Evolutionary conservation across 345 rosid genomes (phyloP).

Genomic region (Pelargonium nanum): DNA sequence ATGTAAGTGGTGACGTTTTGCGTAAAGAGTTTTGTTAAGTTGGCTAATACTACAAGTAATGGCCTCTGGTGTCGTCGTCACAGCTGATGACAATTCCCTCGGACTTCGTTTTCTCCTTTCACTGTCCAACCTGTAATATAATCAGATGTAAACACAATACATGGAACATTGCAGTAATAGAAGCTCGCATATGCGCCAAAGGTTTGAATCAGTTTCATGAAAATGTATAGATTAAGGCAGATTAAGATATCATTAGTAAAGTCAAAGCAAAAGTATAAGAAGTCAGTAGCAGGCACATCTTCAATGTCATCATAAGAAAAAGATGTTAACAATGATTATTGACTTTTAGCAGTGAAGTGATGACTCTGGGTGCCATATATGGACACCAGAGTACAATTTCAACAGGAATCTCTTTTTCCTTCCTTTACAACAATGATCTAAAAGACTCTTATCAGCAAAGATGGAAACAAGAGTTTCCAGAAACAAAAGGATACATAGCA

Average conservation of each 20-base stretch:
- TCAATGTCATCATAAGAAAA: neutral
- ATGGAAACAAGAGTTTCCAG: too few species aligned
- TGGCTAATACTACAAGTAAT: neutral
- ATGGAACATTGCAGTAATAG: neutral
- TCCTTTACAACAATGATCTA: too few species aligned
- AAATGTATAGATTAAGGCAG: too few species aligned
- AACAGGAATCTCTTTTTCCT: too few species aligned
- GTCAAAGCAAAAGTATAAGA: constrained; percentile 15
- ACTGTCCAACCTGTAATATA: neutral
- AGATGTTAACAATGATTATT: constrained; percentile 5
- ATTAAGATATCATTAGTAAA: constrained; percentile 7
- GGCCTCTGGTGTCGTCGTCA: neutral
- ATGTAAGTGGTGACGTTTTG: neutral
- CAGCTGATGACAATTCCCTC: neutral
- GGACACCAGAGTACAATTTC: too few species aligned
- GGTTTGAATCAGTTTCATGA: neutral
- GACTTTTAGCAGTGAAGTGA: constrained; percentile 13
- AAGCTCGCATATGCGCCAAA: neutral
- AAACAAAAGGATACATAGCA: too few species aligned
- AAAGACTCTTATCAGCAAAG: too few species aligned
- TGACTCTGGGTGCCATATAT: neutral
- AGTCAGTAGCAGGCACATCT: constrained; percentile 16
- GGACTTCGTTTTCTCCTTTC: neutral
- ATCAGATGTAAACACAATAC: neutral
- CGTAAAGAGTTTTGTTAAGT: neutral